Percentiles rank a stretch among this genome's conserved stretches.
phyloP scores from a whole-genome alignment of 2,329 filamentous ascomycete genomes.

The Hypoxylon sp. region DNA sequence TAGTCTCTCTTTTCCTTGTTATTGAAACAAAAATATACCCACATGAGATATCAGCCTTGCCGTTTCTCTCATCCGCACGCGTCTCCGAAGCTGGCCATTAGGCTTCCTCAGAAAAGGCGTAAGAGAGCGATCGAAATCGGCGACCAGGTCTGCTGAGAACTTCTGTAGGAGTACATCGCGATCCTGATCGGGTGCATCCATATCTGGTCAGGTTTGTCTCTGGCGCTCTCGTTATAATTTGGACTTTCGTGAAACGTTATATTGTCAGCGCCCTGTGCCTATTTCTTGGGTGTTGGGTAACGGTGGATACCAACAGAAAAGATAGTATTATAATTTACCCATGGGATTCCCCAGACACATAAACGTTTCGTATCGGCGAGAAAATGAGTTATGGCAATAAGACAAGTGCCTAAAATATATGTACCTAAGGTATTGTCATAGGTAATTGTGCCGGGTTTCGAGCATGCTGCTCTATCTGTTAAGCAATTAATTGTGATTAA shows the following conservation, averaged over 20 bases:
- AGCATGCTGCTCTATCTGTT: not conserved
- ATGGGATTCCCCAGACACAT: not conserved
- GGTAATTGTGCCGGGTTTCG: conserved; percentile 6
- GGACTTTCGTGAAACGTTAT: not conserved
- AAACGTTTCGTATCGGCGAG: not conserved
- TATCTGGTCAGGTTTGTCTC: conserved; percentile 47
- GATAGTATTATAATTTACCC: not conserved
- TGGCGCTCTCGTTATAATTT: not conserved
- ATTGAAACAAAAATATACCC: conserved; percentile 37
- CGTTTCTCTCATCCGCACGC: conserved; percentile 64
- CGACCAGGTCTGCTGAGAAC: conserved; percentile 68
- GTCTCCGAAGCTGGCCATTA: conserved; percentile 61
- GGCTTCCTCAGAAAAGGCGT: conserved; percentile 64
- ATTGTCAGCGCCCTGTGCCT: not conserved
- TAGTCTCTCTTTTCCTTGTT: conserved; percentile 26
- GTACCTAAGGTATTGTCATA: conserved; percentile 4
- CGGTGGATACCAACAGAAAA: not conserved
- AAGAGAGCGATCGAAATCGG: conserved; percentile 67
- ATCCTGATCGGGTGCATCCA: conserved; percentile 72
- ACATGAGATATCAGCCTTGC: conserved; percentile 62
- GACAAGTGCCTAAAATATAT: conserved; percentile 15
- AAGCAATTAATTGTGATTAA: conserved; percentile 6
- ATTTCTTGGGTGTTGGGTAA: not conserved
- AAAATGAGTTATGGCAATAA: conserved; percentile 10
- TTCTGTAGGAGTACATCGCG: conserved; percentile 72